These are phyloP conservation scores for Pisolithus orientalis DNA, from an alignment of 768 basidiomycete genomes.

Conservation along the genomic window DNA sequence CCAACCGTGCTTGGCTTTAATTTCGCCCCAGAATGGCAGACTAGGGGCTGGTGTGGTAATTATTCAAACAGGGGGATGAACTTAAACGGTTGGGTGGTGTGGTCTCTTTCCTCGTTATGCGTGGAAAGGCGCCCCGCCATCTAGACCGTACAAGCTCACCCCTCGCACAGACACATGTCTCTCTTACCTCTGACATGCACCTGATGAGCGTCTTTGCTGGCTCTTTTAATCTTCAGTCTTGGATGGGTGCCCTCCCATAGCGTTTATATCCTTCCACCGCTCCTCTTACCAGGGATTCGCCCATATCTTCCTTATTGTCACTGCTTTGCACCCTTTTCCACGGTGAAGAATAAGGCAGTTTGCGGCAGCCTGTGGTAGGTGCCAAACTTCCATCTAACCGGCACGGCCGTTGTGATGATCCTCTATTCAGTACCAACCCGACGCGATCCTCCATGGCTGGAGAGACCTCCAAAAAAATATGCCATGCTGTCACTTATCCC, in stretches of 20 bases:
- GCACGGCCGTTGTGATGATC: slow-evolving; percentile 18
- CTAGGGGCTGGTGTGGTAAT: slow-evolving; percentile 15
- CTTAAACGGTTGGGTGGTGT: slow-evolving; percentile 15
- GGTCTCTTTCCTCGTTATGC: slow-evolving; percentile 15
- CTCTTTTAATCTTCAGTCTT: slow-evolving; percentile 22
- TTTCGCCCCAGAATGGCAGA: slow-evolving; percentile 21
- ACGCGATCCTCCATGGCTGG: slow-evolving; percentile 13
- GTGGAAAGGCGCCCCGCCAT: slow-evolving; percentile 15
- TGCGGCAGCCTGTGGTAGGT: slow-evolving; percentile 17
- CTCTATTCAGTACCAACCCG: slow-evolving; percentile 4
- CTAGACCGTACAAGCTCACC: slow-evolving; percentile 12
- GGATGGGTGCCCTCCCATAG: slow-evolving; percentile 2
- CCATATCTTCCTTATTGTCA: slow-evolving; percentile 4
- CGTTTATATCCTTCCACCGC: slow-evolving; percentile 3
- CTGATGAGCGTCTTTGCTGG: slow-evolving; percentile 19
- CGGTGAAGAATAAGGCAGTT: slow-evolving; percentile 18
- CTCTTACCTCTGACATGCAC: slow-evolving; percentile 10
- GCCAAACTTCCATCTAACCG: slow-evolving; percentile 2
- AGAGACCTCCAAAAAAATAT: slow-evolving; percentile 10
- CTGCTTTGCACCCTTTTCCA: slow-evolving; percentile 24
- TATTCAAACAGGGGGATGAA: slow-evolving; percentile 22
- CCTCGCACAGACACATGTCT: slow-evolving; percentile 23
- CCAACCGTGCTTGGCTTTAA: slow-evolving; percentile 25
- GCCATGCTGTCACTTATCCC: slow-evolving; percentile 9
- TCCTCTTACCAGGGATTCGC: not conserved